Conservation (phyloP, 495 filamentous ascomycete species). For the Amorphotheca resinae region DNA sequence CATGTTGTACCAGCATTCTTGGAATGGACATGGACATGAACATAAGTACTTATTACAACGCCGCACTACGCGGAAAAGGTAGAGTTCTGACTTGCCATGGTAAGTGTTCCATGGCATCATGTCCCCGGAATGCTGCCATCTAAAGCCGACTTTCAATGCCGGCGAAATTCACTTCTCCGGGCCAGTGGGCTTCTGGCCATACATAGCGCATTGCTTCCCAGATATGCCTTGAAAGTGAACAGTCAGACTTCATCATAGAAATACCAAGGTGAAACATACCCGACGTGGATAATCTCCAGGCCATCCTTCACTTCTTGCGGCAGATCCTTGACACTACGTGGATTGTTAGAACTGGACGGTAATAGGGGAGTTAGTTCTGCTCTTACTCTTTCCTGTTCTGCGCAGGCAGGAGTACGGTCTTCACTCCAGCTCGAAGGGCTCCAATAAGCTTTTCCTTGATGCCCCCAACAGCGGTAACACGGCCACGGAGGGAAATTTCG, state of each 20-base stretch:
- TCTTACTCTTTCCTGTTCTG: constrained; percentile 73
- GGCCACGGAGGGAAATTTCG: constrained; percentile 78
- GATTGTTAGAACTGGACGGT: neutral
- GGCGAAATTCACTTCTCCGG: constrained; percentile 48
- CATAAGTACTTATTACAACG: too few relatives aligned
- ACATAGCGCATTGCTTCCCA: constrained; percentile 77
- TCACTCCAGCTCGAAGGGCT: constrained; percentile 83
- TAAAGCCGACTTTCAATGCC: constrained; percentile 52
- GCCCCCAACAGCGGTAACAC: constrained; percentile 79
- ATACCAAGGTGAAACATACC: constrained; percentile 36
- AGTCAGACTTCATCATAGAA: constrained; percentile 7
- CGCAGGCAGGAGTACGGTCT: constrained; percentile 79
- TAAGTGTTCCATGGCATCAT: too few relatives aligned
- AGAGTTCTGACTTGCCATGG: too few relatives aligned
- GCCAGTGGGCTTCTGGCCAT: constrained; percentile 78
- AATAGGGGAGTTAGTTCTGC: neutral
- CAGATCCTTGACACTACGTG: constrained; percentile 56
- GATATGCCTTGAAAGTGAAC: constrained; percentile 47
- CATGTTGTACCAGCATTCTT: too few relatives aligned
- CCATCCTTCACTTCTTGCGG: constrained; percentile 83
- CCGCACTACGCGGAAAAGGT: too few relatives aligned
- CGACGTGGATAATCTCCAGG: constrained; percentile 77
- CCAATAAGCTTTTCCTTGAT: constrained; percentile 99
- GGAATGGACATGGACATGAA: too few relatives aligned
- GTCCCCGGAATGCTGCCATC: too few relatives aligned